A percentile compares a stretch with the other conserved stretches of the same genome.
Conservation (phyloP, 345 rosid species). For the Zanthoxylum bungeanum region DNA sequence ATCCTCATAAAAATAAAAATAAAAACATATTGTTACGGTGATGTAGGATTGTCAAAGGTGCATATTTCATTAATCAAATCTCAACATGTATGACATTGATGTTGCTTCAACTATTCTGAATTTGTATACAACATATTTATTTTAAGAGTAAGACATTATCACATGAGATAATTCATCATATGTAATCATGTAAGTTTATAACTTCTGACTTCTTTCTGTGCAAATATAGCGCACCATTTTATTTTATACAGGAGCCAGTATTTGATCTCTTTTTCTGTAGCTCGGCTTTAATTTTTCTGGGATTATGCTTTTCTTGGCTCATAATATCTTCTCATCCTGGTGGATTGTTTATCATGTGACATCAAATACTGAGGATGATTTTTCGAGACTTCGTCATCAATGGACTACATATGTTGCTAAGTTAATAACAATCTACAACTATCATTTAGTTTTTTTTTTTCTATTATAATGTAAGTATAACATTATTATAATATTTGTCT, state of each 20-base stretch:
- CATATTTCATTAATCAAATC: neutral
- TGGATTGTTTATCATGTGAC: constrained; percentile 13
- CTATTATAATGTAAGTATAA: too few relatives aligned
- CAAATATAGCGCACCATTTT: neutral
- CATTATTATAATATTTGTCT: too few relatives aligned
- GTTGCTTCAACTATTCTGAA: neutral
- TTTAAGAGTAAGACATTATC: neutral
- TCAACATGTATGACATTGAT: neutral
- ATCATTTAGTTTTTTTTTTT: too few relatives aligned
- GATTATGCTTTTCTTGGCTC: neutral
- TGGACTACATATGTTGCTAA: too few relatives aligned
- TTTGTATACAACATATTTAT: neutral
- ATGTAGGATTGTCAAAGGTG: neutral
- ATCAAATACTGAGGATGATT: too few relatives aligned
- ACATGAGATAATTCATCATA: neutral
- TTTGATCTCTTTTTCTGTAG: neutral
- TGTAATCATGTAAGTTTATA: neutral
- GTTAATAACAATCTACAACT: too few relatives aligned
- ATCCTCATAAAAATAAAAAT: neutral
- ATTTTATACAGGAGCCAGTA: neutral
- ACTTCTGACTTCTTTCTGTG: neutral
- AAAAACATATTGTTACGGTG: neutral
- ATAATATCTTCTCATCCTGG: neutral
- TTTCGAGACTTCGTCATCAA: too few relatives aligned
- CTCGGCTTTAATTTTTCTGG: neutral